These are phyloP conservation scores for Paramecium pentaurelia DNA, from an alignment of 73 alveolate species.

Conservation along the genomic window DNA sequence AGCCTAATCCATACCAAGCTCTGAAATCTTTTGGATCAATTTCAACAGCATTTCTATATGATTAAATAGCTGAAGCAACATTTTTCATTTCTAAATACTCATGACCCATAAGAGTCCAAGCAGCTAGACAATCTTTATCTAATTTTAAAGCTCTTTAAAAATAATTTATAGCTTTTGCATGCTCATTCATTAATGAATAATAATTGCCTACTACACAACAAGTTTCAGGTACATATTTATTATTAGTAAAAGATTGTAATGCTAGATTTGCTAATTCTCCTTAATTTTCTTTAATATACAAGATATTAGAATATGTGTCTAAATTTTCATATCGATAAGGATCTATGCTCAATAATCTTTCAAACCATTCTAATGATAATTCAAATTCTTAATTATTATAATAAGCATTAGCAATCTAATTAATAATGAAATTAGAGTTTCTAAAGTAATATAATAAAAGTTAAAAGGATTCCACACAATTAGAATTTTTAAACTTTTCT, in stretches of 20 bases:
- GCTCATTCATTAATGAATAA: conserved; percentile 94
- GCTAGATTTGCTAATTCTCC: conserved; percentile 98
- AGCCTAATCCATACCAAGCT: conserved; percentile 98
- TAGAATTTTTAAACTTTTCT: conserved; percentile 85
- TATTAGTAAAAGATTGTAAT: conserved; percentile 88
- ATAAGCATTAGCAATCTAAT: conserved; percentile 85
- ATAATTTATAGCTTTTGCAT: conserved; percentile 92
- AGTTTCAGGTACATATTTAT: conserved; percentile 98
- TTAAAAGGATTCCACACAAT: conserved; percentile 78
- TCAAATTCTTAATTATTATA: conserved; percentile 87
- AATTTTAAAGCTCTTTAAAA: conserved; percentile 94
- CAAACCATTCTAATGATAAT: conserved; percentile 86
- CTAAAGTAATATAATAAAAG: conserved; percentile 75
- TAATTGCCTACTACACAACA: conserved; percentile 97
- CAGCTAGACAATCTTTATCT: conserved; percentile 90
- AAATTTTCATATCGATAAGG: conserved; percentile 94
- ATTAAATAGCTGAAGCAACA: conserved; percentile 96
- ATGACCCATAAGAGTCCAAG: conserved; percentile 98
- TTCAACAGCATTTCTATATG: conserved; percentile 97
- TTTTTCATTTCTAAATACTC: conserved; percentile 98
- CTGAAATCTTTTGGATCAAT: conserved; percentile 95
- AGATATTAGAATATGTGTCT: conserved; percentile 95
- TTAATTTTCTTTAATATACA: conserved; percentile 95
- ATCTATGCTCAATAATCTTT: conserved; percentile 81
- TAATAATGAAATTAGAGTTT: conserved; percentile 76